Evolutionary conservation across 75 land plant genomes (phyloP).

Genomic region (Adiantum capillusveneris): DNA sequence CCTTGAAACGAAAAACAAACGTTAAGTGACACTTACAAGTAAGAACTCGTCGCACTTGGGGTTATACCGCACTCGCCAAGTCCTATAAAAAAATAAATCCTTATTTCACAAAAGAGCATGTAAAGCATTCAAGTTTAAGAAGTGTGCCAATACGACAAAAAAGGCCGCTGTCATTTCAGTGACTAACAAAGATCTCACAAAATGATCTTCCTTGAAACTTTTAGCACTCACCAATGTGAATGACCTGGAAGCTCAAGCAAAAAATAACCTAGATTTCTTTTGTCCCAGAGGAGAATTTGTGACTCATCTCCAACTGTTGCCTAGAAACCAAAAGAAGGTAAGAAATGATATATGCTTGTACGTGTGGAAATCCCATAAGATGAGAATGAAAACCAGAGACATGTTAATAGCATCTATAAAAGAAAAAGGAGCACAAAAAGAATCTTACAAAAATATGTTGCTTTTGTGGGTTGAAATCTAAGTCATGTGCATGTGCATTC

Average conservation of each 20-base stretch:
- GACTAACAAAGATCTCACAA: not conserved
- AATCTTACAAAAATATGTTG: slow-evolving; percentile 62
- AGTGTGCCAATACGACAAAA: too few relatives aligned
- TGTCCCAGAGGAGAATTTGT: slow-evolving; percentile 81
- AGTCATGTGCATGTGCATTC: slow-evolving; percentile 64
- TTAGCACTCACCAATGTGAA: slow-evolving; percentile 63
- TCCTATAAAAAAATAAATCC: slow-evolving; percentile 46
- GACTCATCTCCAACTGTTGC: slow-evolving; percentile 87
- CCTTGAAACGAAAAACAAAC: not conserved
- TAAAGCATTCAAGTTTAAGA: not conserved
- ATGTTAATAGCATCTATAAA: not conserved
- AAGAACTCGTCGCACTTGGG: slow-evolving; percentile 76
- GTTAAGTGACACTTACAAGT: slow-evolving; percentile 33
- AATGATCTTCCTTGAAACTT: too few relatives aligned
- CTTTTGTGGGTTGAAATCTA: slow-evolving; percentile 74
- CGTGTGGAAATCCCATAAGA: too few relatives aligned
- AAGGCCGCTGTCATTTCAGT: too few relatives aligned
- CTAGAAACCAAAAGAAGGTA: slow-evolving; percentile 32
- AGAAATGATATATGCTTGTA: too few relatives aligned
- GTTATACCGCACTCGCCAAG: slow-evolving; percentile 70
- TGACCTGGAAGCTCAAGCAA: slow-evolving; percentile 79
- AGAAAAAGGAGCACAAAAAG: too few relatives aligned
- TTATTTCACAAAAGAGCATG: not conserved
- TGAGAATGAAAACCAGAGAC: too few relatives aligned
- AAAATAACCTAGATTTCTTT: slow-evolving; percentile 58